Evolutionary conservation across 2,329 filamentous ascomycete species (phyloP).

Genomic region (Colletotrichum sp.): DNA sequence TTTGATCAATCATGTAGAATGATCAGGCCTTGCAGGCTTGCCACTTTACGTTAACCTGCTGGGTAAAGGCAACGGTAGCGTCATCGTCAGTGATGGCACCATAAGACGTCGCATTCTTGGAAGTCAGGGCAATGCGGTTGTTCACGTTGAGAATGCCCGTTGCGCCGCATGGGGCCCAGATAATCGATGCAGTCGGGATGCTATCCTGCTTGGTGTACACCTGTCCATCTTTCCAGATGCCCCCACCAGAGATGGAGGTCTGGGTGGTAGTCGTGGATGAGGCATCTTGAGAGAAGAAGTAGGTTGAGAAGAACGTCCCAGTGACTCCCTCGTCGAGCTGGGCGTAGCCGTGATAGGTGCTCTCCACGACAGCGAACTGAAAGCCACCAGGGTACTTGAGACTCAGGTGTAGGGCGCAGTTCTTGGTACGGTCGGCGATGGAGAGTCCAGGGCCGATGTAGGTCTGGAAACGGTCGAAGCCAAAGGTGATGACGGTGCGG

Average conservation of each 20-base stretch:
- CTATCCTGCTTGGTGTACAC: conserved; percentile 53
- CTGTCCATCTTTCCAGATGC: conserved; percentile 45
- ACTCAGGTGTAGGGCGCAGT: conserved; percentile 52
- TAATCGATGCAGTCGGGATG: conserved; percentile 47
- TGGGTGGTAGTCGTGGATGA: conserved; percentile 47
- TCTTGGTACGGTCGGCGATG: conserved; percentile 44
- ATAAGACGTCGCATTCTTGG: conserved; percentile 33
- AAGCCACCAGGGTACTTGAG: conserved; percentile 52
- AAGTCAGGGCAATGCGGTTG: conserved; percentile 40
- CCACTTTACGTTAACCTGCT: conserved; percentile 42
- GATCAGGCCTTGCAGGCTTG: conserved; percentile 17
- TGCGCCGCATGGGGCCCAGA: conserved; percentile 51
- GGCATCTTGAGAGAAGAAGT: conserved; percentile 53
- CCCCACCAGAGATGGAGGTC: conserved; percentile 47
- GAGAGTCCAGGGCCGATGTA: conserved; percentile 48
- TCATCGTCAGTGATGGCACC: conserved; percentile 44
- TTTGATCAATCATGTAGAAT: not conserved
- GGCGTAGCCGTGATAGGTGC: conserved; percentile 54
- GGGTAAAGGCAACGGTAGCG: conserved; percentile 42
- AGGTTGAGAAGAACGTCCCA: conserved; percentile 50
- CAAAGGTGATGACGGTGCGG: conserved; percentile 51
- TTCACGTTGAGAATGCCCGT: conserved; percentile 48
- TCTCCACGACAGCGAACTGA: conserved; percentile 51
- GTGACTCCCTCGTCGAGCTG: conserved; percentile 50
- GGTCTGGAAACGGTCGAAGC: conserved; percentile 52